Conservation (phyloP, 768 basidiomycete species). For the Suillus bovinus region DNA sequence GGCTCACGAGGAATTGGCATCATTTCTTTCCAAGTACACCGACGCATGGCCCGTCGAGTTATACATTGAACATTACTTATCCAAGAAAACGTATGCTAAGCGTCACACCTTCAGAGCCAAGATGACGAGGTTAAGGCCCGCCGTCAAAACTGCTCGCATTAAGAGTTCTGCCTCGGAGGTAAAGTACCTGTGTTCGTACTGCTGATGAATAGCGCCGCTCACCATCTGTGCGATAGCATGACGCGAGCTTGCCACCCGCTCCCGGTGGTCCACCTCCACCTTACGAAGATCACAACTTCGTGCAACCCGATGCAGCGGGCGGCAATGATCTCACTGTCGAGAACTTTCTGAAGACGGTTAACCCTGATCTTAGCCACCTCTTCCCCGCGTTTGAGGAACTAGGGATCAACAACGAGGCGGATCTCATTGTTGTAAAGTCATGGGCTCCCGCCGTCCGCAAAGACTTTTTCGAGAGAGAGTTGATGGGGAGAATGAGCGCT, state of each 20-base stretch:
- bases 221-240: not conserved
- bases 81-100: not conserved
- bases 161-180: slow-evolving; percentile 3
- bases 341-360: not conserved
- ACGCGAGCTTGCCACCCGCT: not conserved
- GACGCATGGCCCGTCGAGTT: slow-evolving; percentile 7
- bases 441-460: not conserved
- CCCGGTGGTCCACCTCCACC: not conserved
- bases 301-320: too few relatives aligned
- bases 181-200: not conserved
- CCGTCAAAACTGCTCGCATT: not conserved
- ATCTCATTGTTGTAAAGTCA: not conserved
- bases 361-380: not conserved
- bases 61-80: not conserved
- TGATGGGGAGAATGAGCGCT: not conserved
- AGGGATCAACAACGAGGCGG: not conserved
- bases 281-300: not conserved
- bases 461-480: not conserved
- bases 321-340: not conserved
- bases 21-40: not conserved
- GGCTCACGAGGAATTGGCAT: not conserved
- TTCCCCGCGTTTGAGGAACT: not conserved
- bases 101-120: slow-evolving; percentile 1
- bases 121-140: not conserved
- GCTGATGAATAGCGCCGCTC: not conserved